phyloP scores from a whole-genome alignment of 2,329 filamentous ascomycete genomes.

The Neurospora crassa region DNA sequence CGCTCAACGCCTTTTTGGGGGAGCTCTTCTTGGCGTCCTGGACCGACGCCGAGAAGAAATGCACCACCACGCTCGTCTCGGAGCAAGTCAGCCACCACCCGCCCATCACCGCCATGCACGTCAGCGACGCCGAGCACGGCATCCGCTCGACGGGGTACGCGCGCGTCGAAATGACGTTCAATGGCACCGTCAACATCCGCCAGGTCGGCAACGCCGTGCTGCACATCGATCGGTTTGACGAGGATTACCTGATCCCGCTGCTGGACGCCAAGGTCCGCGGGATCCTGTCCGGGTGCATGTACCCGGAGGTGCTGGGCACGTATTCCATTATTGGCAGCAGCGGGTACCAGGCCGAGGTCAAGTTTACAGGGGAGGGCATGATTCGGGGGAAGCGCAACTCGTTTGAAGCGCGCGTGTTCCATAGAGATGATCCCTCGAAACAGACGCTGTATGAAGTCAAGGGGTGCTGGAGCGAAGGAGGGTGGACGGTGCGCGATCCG shows the following conservation, averaged over 20 bases:
- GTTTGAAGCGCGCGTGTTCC: conserved; percentile 34
- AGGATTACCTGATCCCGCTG: conserved; percentile 39
- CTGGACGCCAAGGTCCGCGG: conserved; percentile 39
- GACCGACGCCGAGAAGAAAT: conserved; percentile 20
- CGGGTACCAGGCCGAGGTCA: conserved; percentile 36
- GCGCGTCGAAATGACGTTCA: conserved; percentile 42
- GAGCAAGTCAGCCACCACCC: conserved; percentile 46
- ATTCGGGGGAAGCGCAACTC: conserved; percentile 35
- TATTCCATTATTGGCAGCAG: conserved; percentile 36
- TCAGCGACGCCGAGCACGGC: conserved; percentile 31
- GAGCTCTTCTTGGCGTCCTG: conserved; percentile 38
- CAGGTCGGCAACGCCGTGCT: conserved; percentile 41
- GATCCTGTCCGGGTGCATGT: conserved; percentile 35
- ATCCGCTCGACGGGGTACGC: conserved; percentile 41
- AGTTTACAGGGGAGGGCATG: conserved; percentile 36
- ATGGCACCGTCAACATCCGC: conserved; percentile 37
- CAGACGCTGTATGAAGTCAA: conserved; percentile 28
- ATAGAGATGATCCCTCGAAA: conserved; percentile 26
- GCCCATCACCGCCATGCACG: conserved; percentile 43
- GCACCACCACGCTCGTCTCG: conserved; percentile 26
- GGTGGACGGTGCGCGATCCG: conserved; percentile 27
- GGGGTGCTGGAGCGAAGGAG: conserved; percentile 32
- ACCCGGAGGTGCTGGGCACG: conserved; percentile 37
- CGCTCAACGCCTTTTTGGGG: conserved; percentile 42
- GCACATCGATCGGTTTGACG: conserved; percentile 37